These are phyloP conservation scores for Ascochyta fabae DNA, from an alignment of 2,329 filamentous ascomycete species.

Conservation along the genomic window DNA sequence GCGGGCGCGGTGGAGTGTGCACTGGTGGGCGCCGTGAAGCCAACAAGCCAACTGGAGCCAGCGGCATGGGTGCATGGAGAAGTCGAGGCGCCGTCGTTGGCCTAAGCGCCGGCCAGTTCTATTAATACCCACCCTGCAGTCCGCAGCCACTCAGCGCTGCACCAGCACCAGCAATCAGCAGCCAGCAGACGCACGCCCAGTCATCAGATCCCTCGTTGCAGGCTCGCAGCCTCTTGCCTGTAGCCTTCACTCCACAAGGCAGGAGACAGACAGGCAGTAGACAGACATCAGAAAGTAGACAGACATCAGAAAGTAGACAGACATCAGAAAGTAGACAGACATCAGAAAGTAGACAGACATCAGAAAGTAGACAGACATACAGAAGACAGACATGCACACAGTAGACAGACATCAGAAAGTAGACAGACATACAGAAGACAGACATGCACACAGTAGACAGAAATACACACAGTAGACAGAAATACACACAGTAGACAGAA, in stretches of 20 bases:
- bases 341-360: too few relatives aligned
- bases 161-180: constrained; percentile 4
- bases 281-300: too few relatives aligned
- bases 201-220: not conserved
- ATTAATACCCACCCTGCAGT: constrained; percentile 1
- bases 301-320: too few relatives aligned
- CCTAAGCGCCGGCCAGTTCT: not conserved
- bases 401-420: too few relatives aligned
- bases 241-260: not conserved
- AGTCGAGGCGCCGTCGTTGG: constrained; percentile 5
- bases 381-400: too few relatives aligned
- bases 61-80: not conserved
- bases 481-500: too few relatives aligned
- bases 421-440: too few relatives aligned
- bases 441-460: too few relatives aligned
- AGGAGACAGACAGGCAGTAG: too few relatives aligned
- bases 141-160: constrained; percentile 7
- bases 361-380: too few relatives aligned
- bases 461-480: too few relatives aligned
- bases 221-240: not conserved
- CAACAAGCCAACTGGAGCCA: not conserved
- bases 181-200: not conserved
- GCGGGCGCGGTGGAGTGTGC: constrained; percentile 5
- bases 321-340: too few relatives aligned
- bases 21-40: constrained; percentile 1